Evolutionary conservation across 202 grass and related monocot genomes (phyloP), one percentile per base, ranked within the genome.

Genomic region (Elaeis oleifera): DNA sequence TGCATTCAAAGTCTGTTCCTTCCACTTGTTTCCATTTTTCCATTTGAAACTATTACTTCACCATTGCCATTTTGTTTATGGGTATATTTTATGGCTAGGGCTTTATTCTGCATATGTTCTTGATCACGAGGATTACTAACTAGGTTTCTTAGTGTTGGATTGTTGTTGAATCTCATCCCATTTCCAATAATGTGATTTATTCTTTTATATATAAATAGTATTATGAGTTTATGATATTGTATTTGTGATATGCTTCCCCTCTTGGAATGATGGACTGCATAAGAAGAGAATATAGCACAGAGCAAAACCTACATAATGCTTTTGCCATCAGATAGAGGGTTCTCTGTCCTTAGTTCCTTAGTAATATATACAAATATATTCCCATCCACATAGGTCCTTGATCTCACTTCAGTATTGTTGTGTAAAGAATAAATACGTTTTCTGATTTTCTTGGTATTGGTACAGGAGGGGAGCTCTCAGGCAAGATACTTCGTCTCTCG

Each of bases 401-500:
- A 53, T 76, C 36, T 84, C 62, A 39, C 23, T 60, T 69, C 69
- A 24, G 3, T 70, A 65, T 70, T 69, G 7, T 14, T 49, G 17
- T 52, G 21, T 44, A 44, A 44, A 44, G 36, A 44, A 44, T 44
- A 13, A 44, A 20, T 54, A 27, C 5, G 18, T 32, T 29, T 49
- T 29, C 25, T 67, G 64, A 31, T 28, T 20, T 51, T 57, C 58
- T 32, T 59, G 16, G 62, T 82, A 26, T 60, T 32, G 59, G 21
- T 50, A 61, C 77, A 97, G 92, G 84, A 92, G 79, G 88, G 84
- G 70, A 97, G 92, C 71, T 97, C 92, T 48, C 92, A 89, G 72
- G 88, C 92, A 62, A 79, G 92, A 61, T 97, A 97, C 74, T 92
- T 97, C 73, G 88, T 97, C 24, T 97, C 92, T 18, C 88, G 92